Percentiles rank a stretch among this genome's conserved stretches.
phyloP scores from a whole-genome alignment of 108 stramenopile species.

The Epithemia pelagica region DNA sequence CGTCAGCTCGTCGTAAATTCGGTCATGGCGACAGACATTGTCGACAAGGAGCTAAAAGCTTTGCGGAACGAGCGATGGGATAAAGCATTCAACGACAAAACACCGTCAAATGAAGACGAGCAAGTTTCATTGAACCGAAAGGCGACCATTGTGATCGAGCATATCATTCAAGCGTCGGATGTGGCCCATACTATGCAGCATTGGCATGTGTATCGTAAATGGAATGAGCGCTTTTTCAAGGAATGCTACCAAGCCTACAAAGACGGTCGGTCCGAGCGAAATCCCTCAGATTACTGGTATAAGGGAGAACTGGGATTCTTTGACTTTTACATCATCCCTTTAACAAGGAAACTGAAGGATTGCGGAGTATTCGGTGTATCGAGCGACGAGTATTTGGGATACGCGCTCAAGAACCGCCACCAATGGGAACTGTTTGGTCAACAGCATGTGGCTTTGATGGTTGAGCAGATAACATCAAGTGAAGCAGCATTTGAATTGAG shows the following conservation, averaged over 20 bases:
- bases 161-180: slow-evolving; percentile 40
- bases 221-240: slow-evolving; percentile 18
- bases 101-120: not conserved
- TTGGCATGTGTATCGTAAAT: slow-evolving; percentile 35
- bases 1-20: slow-evolving; percentile 52
- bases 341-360: not conserved
- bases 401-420: slow-evolving; percentile 21
- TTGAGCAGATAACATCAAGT: not conserved
- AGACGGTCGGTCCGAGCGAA: not conserved
- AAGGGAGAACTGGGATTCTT: slow-evolving; percentile 17
- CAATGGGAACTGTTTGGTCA: not conserved
- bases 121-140: slow-evolving; percentile 2
- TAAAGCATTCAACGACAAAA: slow-evolving; percentile 20
- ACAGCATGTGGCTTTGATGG: not conserved
- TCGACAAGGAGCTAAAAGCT: slow-evolving; percentile 22
- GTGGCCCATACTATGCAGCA: slow-evolving; percentile 46
- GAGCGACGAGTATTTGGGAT: slow-evolving; percentile 27
- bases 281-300: not conserved
- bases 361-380: slow-evolving; percentile 4
- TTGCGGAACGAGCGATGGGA: slow-evolving; percentile 27
- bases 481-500: too few species aligned
- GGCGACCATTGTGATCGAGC: slow-evolving; percentile 33
- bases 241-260: not conserved
- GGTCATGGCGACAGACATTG: slow-evolving; percentile 33
- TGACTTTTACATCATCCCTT: slow-evolving; percentile 19